Evolutionary conservation across 192 early-diverging fungal species (phyloP), one percentile per base, ranked within the genome.

Genomic region (Gigaspora rosea): DNA sequence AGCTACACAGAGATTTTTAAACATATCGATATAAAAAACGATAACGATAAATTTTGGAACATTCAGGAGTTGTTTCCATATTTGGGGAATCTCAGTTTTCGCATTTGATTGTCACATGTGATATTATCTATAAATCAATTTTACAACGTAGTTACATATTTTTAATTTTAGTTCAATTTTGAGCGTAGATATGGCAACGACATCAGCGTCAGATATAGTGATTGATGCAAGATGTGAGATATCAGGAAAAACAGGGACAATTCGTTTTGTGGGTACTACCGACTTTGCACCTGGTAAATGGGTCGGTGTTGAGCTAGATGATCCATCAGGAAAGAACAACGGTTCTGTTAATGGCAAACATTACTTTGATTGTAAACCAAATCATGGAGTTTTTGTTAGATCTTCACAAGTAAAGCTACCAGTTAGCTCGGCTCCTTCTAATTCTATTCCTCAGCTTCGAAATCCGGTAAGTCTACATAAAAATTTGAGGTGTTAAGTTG

Each of bases 241-340:
- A 35, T 13, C 20, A 22, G 56, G 71, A 16, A 58, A 59, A 15
- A 9, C 15, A 15, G 71, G 94, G 3, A 89, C 83, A 36, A 89
- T 98, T 50, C 89, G 94, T n/a, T 97, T 89, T 83, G 85, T 88
- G 27, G 97, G 96, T 8, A 68, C 81, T 3, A 98, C 97, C 0
- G 83, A 84, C 7, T 98, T 98, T 81, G 88, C 91, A 16, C 66
- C 92, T 0, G 97, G 97, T 18, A 82, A 85, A 76, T 98, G 96
- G 96, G 86, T 96, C 51, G 97, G 97, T 46, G 83, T 98, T 8
- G 97, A 96, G 78, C 86, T 97, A 1, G 94, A 95, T 79, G 77
- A 85, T 18, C 83, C 88, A 0, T 63, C 71, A 27, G 94, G 94
- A 36, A 95, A 95, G 71, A 95, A 95, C 80, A 85, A 89, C 72